A percentile compares a stretch with the other conserved stretches of the same genome.
phyloP scores from a whole-genome alignment of 768 basidiomycete species.

The Trametes punicea region DNA sequence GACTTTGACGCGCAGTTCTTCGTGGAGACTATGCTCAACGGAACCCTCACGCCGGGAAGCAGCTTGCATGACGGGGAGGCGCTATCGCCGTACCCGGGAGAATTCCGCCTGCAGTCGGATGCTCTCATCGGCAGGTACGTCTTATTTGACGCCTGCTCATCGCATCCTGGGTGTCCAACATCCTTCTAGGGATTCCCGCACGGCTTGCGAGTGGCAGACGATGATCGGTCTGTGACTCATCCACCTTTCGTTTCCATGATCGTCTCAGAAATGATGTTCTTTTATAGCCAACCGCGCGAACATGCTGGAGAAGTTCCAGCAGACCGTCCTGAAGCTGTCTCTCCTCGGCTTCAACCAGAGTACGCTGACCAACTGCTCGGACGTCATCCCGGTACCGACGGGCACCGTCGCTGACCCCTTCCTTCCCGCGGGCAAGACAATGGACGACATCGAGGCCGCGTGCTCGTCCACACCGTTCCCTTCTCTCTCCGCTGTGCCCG shows the following conservation, averaged over 20 bases:
- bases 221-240: constrained; percentile 15
- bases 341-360: constrained; percentile 14
- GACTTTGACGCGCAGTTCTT: constrained; percentile 31
- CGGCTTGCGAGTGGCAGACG: constrained; percentile 34
- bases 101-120: constrained; percentile 36
- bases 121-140: constrained; percentile 11
- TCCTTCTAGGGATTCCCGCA: constrained; percentile 30
- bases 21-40: constrained; percentile 23
- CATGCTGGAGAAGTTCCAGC: constrained; percentile 16
- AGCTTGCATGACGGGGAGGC: constrained; percentile 28
- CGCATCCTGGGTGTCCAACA: neutral
- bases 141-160: neutral
- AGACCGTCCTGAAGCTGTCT: constrained; percentile 15
- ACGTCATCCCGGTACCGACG: constrained; percentile 16
- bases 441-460: constrained; percentile 24
- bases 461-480: constrained; percentile 23
- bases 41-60: constrained; percentile 23
- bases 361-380: constrained; percentile 17
- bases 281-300: constrained; percentile 8
- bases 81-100: constrained; percentile 30
- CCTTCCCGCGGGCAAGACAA: constrained; percentile 25
- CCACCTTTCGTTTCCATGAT: neutral
- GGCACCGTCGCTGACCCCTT: constrained; percentile 13
- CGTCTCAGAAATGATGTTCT: neutral
- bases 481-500: constrained; percentile 24